Evolutionary conservation across 768 basidiomycete genomes (phyloP).

Genomic region (Lentinus tigrinus): DNA sequence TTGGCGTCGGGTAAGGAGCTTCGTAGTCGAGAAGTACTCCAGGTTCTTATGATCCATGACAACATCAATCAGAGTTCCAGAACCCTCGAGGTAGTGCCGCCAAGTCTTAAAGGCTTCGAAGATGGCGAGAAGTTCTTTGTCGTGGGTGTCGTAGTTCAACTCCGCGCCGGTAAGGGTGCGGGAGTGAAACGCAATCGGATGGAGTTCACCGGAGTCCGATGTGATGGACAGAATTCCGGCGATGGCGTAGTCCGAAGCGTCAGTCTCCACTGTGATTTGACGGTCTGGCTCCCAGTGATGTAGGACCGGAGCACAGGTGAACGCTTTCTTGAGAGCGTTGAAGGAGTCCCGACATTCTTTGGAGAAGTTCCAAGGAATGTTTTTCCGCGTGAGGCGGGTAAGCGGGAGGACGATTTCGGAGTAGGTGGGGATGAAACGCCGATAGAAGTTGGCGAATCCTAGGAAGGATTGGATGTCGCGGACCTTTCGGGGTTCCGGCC

Average conservation of each 20-base stretch:
- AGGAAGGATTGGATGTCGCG: slow-evolving; percentile 33
- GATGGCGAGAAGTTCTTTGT: slow-evolving; percentile 51
- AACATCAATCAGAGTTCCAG: slow-evolving; percentile 16
- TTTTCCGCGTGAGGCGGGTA: slow-evolving; percentile 29
- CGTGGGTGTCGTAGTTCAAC: slow-evolving; percentile 48
- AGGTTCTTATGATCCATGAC: slow-evolving; percentile 39
- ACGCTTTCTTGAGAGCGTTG: slow-evolving; percentile 26
- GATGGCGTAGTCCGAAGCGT: slow-evolving; percentile 26
- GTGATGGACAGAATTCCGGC: slow-evolving; percentile 19
- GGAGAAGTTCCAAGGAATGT: slow-evolving; percentile 21
- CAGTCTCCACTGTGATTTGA: slow-evolving; percentile 19
- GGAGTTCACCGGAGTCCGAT: slow-evolving; percentile 21
- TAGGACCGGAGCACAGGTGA: slow-evolving; percentile 23
- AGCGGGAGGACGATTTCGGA: slow-evolving; percentile 34
- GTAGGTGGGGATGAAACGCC: slow-evolving; percentile 33
- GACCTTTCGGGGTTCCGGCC: slow-evolving; percentile 28
- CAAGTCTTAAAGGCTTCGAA: slow-evolving; percentile 31
- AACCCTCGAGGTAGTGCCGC: slow-evolving; percentile 25
- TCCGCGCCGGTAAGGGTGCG: slow-evolving; percentile 31
- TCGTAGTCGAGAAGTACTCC: slow-evolving; percentile 34
- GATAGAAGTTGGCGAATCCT: slow-evolving; percentile 34
- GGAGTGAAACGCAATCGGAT: slow-evolving; percentile 34
- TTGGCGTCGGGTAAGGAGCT: slow-evolving; percentile 35
- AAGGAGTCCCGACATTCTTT: slow-evolving; percentile 24
- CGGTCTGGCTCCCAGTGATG: slow-evolving; percentile 17